Evolutionary conservation across 768 basidiomycete species (phyloP).

Genomic region (Amanita pallidorosea): DNA sequence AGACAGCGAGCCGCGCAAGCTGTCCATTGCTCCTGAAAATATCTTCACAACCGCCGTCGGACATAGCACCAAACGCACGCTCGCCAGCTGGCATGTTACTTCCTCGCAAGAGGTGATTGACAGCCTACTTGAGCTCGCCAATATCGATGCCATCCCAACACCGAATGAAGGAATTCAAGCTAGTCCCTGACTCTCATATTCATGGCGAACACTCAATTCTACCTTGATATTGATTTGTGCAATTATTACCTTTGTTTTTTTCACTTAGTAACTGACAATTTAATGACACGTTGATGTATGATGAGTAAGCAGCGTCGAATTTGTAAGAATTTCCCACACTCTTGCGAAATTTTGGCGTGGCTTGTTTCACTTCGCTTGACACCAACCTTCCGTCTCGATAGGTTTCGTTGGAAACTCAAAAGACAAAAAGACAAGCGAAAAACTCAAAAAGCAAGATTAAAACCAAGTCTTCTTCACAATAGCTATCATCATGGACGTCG

Average conservation of each 20-base stretch:
- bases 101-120: slow-evolving; percentile 81
- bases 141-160: slow-evolving; percentile 11
- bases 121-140: slow-evolving; percentile 57
- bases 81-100: slow-evolving; percentile 89
- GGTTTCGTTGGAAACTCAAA: not conserved
- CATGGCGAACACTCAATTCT: not conserved
- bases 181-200: not conserved
- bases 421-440: not conserved
- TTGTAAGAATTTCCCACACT: slow-evolving; percentile 1
- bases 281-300: not conserved
- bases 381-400: not conserved
- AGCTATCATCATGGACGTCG: slow-evolving; percentile 51
- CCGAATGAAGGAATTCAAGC: not conserved
- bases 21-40: slow-evolving; percentile 54
- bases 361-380: not conserved
- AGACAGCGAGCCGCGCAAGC: slow-evolving; percentile 36
- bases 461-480: not conserved
- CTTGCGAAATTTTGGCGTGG: not conserved
- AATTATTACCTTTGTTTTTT: too few species aligned
- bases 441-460: not conserved
- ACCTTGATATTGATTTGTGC: too few species aligned
- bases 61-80: slow-evolving; percentile 77
- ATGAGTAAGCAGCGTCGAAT: not conserved
- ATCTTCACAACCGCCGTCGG: slow-evolving; percentile 95
- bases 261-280: not conserved